Evolutionary conservation across 163 green algal genomes (phyloP).

Genomic region (Trebouxia gelatinosa): DNA sequence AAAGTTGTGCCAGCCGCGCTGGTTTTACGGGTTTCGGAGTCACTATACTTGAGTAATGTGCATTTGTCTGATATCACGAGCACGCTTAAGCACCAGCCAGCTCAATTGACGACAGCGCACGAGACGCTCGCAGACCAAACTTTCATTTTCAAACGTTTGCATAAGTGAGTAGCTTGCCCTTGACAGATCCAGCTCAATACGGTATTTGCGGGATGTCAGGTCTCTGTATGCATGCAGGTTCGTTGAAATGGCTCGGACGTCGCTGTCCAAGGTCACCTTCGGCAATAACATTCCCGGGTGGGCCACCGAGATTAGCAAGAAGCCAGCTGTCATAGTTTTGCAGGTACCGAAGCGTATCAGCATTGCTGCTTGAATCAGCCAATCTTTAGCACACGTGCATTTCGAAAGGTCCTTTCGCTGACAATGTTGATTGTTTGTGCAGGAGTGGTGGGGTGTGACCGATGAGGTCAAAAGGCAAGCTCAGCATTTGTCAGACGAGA

Average conservation of each 20-base stretch:
- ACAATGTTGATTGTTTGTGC: not conserved
- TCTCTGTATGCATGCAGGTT: too few species aligned
- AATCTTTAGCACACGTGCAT: not conserved
- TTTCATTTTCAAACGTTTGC: too few species aligned
- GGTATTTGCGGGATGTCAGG: too few species aligned
- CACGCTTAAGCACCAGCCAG: too few species aligned
- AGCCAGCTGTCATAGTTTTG: slow-evolving; percentile 34
- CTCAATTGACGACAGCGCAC: too few species aligned
- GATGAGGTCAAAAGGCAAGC: slow-evolving; percentile 39
- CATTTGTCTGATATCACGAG: too few species aligned
- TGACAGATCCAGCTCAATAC: too few species aligned
- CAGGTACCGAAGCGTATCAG: slow-evolving; percentile 35
- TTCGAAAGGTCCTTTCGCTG: not conserved
- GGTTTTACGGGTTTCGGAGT: slow-evolving; percentile 13
- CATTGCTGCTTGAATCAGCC: not conserved
- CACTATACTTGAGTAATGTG: too few species aligned
- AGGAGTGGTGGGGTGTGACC: slow-evolving; percentile 83
- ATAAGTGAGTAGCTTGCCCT: too few species aligned
- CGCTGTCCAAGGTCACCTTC: slow-evolving; percentile 16
- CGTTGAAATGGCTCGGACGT: too few species aligned
- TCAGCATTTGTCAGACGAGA: slow-evolving; percentile 6
- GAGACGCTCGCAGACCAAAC: too few species aligned
- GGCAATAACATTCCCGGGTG: slow-evolving; percentile 24
- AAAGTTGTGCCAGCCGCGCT: not conserved
- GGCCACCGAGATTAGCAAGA: not conserved